Base-by-base conservation (phyloP, 306 rosid genomes). In the Dryas drummondii region DNA sequence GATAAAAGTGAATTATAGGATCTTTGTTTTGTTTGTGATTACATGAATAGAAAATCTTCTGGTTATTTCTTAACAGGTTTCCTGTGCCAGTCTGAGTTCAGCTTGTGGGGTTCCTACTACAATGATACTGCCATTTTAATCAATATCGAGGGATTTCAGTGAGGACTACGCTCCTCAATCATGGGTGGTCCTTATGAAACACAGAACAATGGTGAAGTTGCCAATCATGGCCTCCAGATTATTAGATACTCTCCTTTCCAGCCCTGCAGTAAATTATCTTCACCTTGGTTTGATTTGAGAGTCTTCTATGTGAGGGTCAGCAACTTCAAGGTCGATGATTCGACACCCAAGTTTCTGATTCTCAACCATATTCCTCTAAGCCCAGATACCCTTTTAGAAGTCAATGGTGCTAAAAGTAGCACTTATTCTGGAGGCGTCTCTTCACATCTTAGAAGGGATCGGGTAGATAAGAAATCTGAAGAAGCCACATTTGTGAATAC, bases 401-500 rank as follows among this genome's bases (percentile, higher is more conserved):
- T 96, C 12, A 96, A 96, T 75, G 98, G 98, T 73, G 86, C 88
- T 52, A 90, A 92, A 68, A 84, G 89, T 66, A 77, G 89, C 84
- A 80, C 81, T 75, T 80, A 85, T 83, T 85, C 81, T 37, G 89
- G 88, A 76, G 96, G 87, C 7, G 89, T 85, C 73, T 83, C 90
- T 76, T 90, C 96, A 40, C 83, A 87, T 84, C 99, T 96, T 42
- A 85, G 93, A 75, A 89, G 96, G 80, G 97, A 92, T 66, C 81
- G 98, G n/a, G 88, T 84, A 22, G 97, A 96, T 81, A 92, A 83
- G 87, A 88, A 86, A 79, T 92, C 94, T 3, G 96, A 92, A 73
- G 96, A 92, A 82, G 90, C 88, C 56, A 92, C 91, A 58, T 96
- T 90, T 83, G 98, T 96, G 78, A 88, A 84, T 73, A 92, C 99